phyloP scores from a whole-genome alignment of 306 rosid genomes.

The Fragaria vesca region DNA sequence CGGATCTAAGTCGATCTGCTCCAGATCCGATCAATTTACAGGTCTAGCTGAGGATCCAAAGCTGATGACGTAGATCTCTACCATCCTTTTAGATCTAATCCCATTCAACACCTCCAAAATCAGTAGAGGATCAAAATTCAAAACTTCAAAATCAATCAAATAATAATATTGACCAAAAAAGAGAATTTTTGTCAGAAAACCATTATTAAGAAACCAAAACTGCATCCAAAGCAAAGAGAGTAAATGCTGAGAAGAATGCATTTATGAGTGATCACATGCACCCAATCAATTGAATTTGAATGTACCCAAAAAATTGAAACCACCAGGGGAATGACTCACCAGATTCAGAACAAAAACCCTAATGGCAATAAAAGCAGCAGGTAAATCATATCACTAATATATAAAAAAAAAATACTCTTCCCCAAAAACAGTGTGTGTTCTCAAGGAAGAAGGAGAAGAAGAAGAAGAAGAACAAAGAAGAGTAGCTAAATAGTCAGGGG shows the following conservation, averaged over 20 bases:
- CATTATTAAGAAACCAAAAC: background rate
- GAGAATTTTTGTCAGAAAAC: background rate
- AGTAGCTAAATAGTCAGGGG: constrained; percentile 10
- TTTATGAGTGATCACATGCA: constrained; percentile 68
- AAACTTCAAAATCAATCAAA: background rate
- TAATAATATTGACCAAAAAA: background rate
- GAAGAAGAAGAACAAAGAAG: background rate
- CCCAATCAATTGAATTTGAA: constrained; percentile 36
- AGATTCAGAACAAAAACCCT: constrained; percentile 23
- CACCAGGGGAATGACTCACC: constrained; percentile 22
- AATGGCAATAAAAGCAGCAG: constrained; percentile 20
- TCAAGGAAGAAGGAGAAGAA: background rate
- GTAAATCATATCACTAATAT: too few species aligned
- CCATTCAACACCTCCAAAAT: too few species aligned
- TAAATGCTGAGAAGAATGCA: constrained; percentile 36
- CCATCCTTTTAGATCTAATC: too few species aligned
- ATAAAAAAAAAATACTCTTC: background rate
- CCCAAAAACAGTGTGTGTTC: constrained; percentile 13
- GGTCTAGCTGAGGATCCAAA: too few species aligned
- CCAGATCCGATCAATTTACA: too few species aligned
- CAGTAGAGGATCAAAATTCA: background rate
- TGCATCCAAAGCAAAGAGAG: constrained; percentile 12
- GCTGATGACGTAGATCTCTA: too few species aligned
- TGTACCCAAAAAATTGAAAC: constrained; percentile 23
- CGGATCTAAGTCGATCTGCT: too few species aligned